Evolutionary conservation across 495 filamentous ascomycete genomes (phyloP), one percentile per base, ranked within the genome.

Genomic region (Hypoxylon trugodes): DNA sequence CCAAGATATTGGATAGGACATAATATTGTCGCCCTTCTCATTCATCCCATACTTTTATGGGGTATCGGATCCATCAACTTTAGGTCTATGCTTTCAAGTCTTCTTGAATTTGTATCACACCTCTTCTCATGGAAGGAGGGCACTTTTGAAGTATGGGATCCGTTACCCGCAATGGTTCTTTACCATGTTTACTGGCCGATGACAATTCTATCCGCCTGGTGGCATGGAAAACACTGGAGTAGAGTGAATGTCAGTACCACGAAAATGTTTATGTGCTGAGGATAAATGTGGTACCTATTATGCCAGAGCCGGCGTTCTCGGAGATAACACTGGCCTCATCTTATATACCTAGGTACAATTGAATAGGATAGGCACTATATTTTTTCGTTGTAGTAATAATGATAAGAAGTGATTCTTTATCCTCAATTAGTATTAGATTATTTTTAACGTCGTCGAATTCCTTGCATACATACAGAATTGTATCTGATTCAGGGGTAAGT

Each of bases 171-270:
- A 38, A 83, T 81, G 74, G 77, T 78, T 72, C 69, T 86, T 2
- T 87, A 87, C 69, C 83, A 86, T 52, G 75, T 84, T 1, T 89
- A 85, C 69, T 88, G 82, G 84, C 86, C 84, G n/a, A 61, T 72
- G 22, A 69, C 74, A 59, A 82, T 87, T 59, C 9, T 76, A 13
- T 47, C 55, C 5, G 60, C 70, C 50, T 56, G 81, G 37, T 47
- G 79, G 46, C 62, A 64, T 7, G 72, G 78, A 36, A 76, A 52
- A 55, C 75, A 66, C 45, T 88, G 86, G 86, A 85, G 78, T 53
- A 72, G 84, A 61, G 59, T 86, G 30, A 86, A 88, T 74, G 82
- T 86, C 7, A 82, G 81, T 45, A 88, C 86, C 16, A 77, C 74
- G 28, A 82, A 85, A 65, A 74, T 87, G 65, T 87, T 87, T 68